phyloP scores from a whole-genome alignment of 352 stramenopile genomes.

The Pythium sp. region DNA sequence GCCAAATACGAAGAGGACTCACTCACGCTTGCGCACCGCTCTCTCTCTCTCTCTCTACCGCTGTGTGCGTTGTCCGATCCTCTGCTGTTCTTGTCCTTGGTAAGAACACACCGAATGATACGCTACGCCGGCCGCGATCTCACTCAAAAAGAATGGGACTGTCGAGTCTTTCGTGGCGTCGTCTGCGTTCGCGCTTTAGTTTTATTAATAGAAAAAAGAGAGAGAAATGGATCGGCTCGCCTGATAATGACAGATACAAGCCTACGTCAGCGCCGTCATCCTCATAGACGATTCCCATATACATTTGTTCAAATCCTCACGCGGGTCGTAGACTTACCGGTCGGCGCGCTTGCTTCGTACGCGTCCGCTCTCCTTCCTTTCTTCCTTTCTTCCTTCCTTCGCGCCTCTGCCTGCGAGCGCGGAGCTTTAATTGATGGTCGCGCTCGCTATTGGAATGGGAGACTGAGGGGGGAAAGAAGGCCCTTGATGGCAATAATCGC shows the following conservation, averaged over 20 bases:
- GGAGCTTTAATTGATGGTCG: background rate
- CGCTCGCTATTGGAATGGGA: background rate
- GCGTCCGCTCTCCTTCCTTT: too few species aligned
- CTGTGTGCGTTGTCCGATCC: background rate
- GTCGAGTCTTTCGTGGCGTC: background rate
- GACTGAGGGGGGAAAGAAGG: too few species aligned
- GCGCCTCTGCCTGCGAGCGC: background rate
- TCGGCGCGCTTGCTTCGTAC: background rate
- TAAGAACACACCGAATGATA: background rate
- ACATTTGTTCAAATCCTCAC: background rate
- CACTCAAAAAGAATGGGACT: background rate
- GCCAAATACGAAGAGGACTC: background rate
- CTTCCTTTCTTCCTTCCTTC: background rate
- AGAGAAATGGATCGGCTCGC: constrained; percentile 1
- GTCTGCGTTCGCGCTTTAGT: background rate
- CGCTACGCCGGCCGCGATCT: background rate
- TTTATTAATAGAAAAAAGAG: constrained; percentile 4
- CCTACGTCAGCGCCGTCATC: background rate
- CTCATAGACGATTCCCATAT: background rate
- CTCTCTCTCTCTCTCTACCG: background rate
- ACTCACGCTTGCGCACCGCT: background rate
- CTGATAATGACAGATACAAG: background rate
- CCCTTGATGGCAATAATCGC: background rate
- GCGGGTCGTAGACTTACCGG: background rate
- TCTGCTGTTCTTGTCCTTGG: background rate